Evolutionary conservation across 75 land plant species (phyloP).

Genomic region (Cryptomeria japonica): DNA sequence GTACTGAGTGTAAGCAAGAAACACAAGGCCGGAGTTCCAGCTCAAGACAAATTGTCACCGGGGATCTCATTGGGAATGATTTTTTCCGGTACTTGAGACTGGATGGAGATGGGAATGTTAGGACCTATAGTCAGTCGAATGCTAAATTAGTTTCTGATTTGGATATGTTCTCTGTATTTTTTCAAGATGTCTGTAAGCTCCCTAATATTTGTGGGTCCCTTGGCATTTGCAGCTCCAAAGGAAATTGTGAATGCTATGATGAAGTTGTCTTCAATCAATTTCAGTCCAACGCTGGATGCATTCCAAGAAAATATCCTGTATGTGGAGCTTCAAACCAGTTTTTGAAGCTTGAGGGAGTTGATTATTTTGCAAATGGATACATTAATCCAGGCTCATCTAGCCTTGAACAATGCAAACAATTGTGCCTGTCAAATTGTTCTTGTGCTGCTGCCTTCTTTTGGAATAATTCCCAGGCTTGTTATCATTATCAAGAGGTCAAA

Average conservation of each 20-base stretch:
- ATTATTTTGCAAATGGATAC: conserved; percentile 21
- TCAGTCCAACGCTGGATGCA: conserved; percentile 12
- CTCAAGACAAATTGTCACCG: neutral
- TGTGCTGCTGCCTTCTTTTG: conserved; percentile 15
- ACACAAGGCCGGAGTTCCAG: neutral
- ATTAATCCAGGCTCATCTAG: neutral
- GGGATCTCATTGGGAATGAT: neutral
- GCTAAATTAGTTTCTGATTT: neutral
- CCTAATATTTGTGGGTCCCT: conserved; percentile 17
- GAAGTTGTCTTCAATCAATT: neutral
- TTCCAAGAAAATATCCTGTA: neutral
- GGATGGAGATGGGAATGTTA: conserved; percentile 18
- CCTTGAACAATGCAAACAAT: conserved; percentile 12
- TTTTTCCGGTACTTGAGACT: conserved; percentile 16
- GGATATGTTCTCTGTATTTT: conserved; percentile 14
- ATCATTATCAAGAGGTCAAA: conserved; percentile 11
- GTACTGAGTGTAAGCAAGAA: conserved; percentile 9
- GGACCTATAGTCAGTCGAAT: conserved; percentile 11
- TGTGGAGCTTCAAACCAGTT: conserved; percentile 4
- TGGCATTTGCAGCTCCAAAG: conserved; percentile 19
- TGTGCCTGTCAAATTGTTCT: conserved; percentile 13
- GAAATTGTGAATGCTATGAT: conserved; percentile 12
- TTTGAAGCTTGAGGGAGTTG: conserved; percentile 12
- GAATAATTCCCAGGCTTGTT: conserved; percentile 12
- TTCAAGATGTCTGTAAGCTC: conserved; percentile 15